Percentiles rank a stretch among this genome's conserved stretches.
phyloP scores from a whole-genome alignment of 139 green algal species.

The Marvania coccoides region DNA sequence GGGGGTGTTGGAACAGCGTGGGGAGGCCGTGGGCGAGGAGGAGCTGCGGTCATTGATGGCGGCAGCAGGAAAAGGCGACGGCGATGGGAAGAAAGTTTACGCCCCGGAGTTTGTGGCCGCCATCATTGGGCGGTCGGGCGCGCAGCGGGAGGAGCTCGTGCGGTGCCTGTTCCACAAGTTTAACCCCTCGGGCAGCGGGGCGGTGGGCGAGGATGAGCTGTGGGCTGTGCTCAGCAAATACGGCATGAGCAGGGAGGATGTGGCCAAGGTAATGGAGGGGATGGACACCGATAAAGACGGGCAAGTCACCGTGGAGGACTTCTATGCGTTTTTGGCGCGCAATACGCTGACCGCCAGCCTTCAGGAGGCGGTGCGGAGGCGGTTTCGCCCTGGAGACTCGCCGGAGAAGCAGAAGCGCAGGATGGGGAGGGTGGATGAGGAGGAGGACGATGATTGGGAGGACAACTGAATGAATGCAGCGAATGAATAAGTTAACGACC shows the following conservation, averaged over 20 bases:
- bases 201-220: background rate
- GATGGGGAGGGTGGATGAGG: background rate
- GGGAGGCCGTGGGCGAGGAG: background rate
- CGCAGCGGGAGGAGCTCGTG: conserved; percentile 7
- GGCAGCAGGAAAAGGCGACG: conserved; percentile 1
- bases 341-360: background rate
- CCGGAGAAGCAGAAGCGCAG: background rate
- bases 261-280: background rate
- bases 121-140: background rate
- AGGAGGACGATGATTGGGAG: background rate
- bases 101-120: conserved; percentile 11
- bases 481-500: too few species aligned
- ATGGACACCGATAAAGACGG: background rate
- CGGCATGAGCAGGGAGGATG: background rate
- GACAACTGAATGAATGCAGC: background rate
- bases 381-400: background rate
- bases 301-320: background rate
- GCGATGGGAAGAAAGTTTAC: conserved; percentile 6
- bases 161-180: conserved; percentile 10
- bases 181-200: background rate
- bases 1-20: conserved; percentile 8
- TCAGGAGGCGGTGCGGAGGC: background rate
- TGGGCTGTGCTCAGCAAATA: background rate
- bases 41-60: background rate
- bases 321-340: background rate